Base-by-base conservation (phyloP, 169 alveolate genomes). In the Plasmodium vinckei region DNA sequence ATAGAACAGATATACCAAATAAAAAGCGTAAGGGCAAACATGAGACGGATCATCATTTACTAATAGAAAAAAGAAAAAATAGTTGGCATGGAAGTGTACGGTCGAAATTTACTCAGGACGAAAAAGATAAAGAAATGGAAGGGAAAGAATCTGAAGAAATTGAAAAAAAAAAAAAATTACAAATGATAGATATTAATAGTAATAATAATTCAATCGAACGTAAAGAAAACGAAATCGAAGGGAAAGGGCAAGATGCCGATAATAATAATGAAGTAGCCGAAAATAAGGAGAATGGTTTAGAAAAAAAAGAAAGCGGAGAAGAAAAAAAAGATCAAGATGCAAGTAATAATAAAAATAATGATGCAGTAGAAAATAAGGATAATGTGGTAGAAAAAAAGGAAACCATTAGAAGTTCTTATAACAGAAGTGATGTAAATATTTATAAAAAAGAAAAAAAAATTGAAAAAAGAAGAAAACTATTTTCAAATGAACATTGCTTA, bases 361-460 rank as follows among this genome's bases (percentile, higher is more conserved):
- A 10, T 1, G 21, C 3, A 47, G 33, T 49, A 23, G 70, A 65
- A n/a, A 67, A 75, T 63, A n/a, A 51, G 44, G 56, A 61, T 27
- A 23, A 49, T 1, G 67, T 19, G 42, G 44, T 15, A 9, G 89
- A 46, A 2, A 61, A 79, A 69, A 33, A 7, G 5, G 42, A 15
- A 46, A 70, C 61, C 47, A 7, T 54, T 7, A 51, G 27, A 5
- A 49, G 59, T 10, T 19, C 70, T 46, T 19, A 86, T 71, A 71
- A 51, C 13, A 33, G 91, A 44, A 47, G 53, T 39, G 59, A 90
- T 53, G 56, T 87, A 61, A 47, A 90, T 65, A 73, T 69, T 57
- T 87, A 60, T 19, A 60, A 87, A 57, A 72, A 51, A 39, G 87
- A 65, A 75, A 71, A 88, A 19, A 87, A 72, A 56, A 33, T 77